phyloP scores from a whole-genome alignment of 208 protist species.

The Leishmania guyanensis region DNA sequence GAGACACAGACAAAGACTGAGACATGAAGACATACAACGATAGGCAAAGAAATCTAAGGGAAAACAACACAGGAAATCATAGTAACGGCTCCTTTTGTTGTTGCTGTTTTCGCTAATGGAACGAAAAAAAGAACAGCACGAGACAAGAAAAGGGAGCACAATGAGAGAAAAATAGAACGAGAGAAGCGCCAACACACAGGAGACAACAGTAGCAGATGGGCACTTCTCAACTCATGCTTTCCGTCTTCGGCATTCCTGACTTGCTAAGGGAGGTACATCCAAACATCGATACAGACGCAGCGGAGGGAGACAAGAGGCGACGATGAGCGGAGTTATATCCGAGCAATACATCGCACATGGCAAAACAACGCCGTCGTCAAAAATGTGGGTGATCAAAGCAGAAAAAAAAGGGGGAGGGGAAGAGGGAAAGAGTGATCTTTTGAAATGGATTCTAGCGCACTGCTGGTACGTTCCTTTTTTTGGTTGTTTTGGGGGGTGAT shows the following conservation, averaged over 20 bases:
- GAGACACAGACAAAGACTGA: conserved; percentile 6
- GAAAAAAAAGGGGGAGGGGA: conserved; percentile 10
- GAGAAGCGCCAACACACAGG: not conserved
- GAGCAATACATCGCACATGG: not conserved
- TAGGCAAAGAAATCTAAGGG: not conserved
- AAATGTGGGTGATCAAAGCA: not conserved
- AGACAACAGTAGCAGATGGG: conserved; percentile 1
- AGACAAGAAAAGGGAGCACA: not conserved
- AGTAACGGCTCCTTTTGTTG: not conserved
- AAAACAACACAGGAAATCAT: conserved; percentile 11
- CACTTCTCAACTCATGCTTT: not conserved
- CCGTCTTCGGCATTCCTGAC: not conserved
- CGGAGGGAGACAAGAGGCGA: not conserved
- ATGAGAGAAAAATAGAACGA: conserved; percentile 7
- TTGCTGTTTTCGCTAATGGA: not conserved
- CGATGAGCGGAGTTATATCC: not conserved
- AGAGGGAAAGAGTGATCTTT: conserved; percentile 6
- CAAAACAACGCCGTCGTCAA: not conserved
- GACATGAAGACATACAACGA: conserved; percentile 6
- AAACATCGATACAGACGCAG: not conserved
- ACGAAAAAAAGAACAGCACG: not conserved
- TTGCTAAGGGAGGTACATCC: not conserved
- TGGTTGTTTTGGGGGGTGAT: not conserved
- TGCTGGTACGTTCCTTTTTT: not conserved
- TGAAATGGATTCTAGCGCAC: not conserved